A percentile compares a stretch with the other conserved stretches of the same genome.
Evolutionary conservation across 345 rosid species (phyloP).

Genomic region (sweet orange (Citrus sinensis)): DVS_A1.0 CM039167.1:7291501-7292000

Average conservation of each 20-base stretch:
- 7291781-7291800: no score
- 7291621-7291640: accelerated
- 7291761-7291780: background rate
- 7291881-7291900: background rate
- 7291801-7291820: background rate
- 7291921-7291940: background rate
- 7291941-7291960: background rate
- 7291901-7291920: background rate
- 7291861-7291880: background rate
- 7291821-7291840: background rate
- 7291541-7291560: no score
- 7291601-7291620: no score
- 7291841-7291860: background rate
- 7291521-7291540: no score
- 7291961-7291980: conserved; percentile 3
- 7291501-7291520: no score
- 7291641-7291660: background rate
- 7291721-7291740: background rate
- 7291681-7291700: background rate
- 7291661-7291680: background rate
- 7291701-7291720: background rate
- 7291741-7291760: background rate
- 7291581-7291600: accelerated
- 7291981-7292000: background rate
- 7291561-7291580: no score